These are phyloP conservation scores for Saccharomyces hybrid DNA, from an alignment of 1,139 yeast genomes.

Conservation along the genomic window DNA sequence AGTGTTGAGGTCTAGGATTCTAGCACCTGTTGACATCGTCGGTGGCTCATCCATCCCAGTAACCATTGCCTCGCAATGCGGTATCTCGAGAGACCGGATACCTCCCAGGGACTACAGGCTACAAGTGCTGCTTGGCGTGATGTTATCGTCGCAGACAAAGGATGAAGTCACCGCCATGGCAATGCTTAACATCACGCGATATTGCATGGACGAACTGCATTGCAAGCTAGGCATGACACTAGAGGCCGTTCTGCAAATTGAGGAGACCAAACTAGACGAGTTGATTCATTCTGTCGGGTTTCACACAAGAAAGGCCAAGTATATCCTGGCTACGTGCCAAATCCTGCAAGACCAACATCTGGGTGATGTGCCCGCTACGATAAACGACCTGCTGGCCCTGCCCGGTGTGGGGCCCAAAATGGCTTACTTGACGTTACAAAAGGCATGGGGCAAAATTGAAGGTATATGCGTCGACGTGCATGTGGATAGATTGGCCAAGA, in stretches of 20 bases:
- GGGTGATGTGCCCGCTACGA: slow-evolving; percentile 64
- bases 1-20: slow-evolving; percentile 51
- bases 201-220: slow-evolving; percentile 36
- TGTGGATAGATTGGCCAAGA: slow-evolving; percentile 67
- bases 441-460: slow-evolving; percentile 65
- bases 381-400: slow-evolving; percentile 55
- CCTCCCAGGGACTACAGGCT: slow-evolving; percentile 50
- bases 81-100: slow-evolving; percentile 20
- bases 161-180: slow-evolving; percentile 79
- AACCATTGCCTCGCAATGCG: slow-evolving; percentile 31
- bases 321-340: slow-evolving; percentile 54
- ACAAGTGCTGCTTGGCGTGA: slow-evolving; percentile 68
- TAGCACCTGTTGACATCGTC: slow-evolving; percentile 81
- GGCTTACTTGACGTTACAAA: slow-evolving; percentile 76
- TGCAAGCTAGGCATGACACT: slow-evolving; percentile 36
- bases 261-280: slow-evolving; percentile 54
- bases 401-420: slow-evolving; percentile 97
- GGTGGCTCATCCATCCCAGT: slow-evolving; percentile 78
- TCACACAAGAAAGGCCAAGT: slow-evolving; percentile 69
- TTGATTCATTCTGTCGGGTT: slow-evolving; percentile 80
- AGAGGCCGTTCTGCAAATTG: slow-evolving; percentile 41
- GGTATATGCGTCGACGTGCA: slow-evolving; percentile 96
- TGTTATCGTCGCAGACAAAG: slow-evolving; percentile 87
- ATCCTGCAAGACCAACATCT: slow-evolving; percentile 44
- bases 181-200: slow-evolving; percentile 49